phyloP scores from a whole-genome alignment of 306 rosid species.

The Lupinus albus region DNA sequence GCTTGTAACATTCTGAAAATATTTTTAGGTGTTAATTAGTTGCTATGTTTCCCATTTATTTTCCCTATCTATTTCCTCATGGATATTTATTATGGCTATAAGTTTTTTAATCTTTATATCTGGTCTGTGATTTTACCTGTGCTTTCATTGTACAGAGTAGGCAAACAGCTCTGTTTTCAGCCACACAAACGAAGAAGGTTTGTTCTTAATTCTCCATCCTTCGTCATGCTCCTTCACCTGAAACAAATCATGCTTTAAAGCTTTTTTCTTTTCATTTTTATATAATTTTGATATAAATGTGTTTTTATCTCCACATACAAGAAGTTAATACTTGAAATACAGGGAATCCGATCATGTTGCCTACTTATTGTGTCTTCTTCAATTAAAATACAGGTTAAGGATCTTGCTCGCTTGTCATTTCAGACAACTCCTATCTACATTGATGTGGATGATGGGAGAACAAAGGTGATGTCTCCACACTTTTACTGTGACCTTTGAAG shows the following conservation, averaged over 20 bases:
- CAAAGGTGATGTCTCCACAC: conserved; percentile 52
- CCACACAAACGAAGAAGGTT: conserved; percentile 97
- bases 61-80: neutral
- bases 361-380: conserved; percentile 16
- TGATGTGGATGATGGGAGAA: conserved; percentile 86
- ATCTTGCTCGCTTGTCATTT: conserved; percentile 86
- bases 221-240: conserved; percentile 1
- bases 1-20: conserved; percentile 1
- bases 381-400: conserved; percentile 68
- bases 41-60: conserved; percentile 11
- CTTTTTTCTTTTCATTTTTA: neutral
- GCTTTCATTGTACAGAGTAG: conserved; percentile 65
- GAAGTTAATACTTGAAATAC: conserved; percentile 7
- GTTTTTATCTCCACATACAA: neutral
- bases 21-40: no score
- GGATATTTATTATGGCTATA: conserved; percentile 12
- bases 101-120: neutral
- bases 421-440: conserved; percentile 69
- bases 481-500: neutral
- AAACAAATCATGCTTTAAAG: conserved; percentile 5
- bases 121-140: conserved; percentile 17
- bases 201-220: conserved; percentile 35
- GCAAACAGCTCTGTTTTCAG: conserved; percentile 94
- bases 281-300: neutral
- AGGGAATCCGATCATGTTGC: conserved; percentile 20